phyloP scores from a whole-genome alignment of 345 rosid species.

The Hirschfeldia incana region DNA sequence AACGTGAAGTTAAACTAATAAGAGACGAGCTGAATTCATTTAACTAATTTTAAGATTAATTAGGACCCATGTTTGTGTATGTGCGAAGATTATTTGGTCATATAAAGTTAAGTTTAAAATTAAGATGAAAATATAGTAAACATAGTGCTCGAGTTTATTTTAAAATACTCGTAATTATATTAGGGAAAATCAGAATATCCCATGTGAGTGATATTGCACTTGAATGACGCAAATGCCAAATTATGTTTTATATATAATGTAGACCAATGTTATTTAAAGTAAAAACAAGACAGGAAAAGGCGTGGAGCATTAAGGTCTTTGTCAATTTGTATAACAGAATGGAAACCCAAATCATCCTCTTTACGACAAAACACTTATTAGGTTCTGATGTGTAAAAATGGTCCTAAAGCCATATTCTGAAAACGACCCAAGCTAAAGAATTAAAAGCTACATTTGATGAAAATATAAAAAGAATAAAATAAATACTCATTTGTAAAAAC shows the following conservation, averaged over 20 bases:
- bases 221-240: neutral
- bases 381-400: conserved; percentile 44
- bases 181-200: neutral
- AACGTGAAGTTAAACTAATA: neutral
- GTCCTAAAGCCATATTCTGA: conserved; percentile 30
- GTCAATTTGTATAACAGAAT: conserved; percentile 24
- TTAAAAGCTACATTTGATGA: conserved; percentile 10
- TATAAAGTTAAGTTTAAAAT: neutral
- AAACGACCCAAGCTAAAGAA: conserved; percentile 16
- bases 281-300: conserved; percentile 24
- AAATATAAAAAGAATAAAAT: neutral
- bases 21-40: neutral
- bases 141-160: neutral
- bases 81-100: neutral
- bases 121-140: neutral
- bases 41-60: neutral
- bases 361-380: conserved; percentile 36
- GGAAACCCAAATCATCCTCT: conserved; percentile 30
- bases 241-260: neutral
- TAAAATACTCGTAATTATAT: neutral
- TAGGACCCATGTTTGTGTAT: neutral
- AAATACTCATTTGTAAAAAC: neutral
- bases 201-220: neutral
- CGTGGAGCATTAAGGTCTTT: conserved; percentile 32
- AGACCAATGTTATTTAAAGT: conserved; percentile 17